Conservation (phyloP, 1,284 basidiomycete genomes). For the Cryptococcus hybrid region DNA sequence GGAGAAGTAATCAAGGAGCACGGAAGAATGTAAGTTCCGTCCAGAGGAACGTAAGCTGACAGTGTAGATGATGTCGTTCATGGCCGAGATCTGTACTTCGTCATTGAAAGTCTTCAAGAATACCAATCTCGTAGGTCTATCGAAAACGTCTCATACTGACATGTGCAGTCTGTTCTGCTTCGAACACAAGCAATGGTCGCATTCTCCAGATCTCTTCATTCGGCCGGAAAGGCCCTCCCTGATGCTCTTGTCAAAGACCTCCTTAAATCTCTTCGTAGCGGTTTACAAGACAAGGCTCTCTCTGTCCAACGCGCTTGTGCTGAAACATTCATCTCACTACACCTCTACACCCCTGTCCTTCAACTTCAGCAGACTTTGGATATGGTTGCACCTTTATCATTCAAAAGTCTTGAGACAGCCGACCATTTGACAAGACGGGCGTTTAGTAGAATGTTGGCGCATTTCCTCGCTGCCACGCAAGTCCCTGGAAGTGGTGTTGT, state of each 20-base stretch:
- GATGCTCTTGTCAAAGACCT: slow-evolving; percentile 79
- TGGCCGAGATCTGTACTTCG: slow-evolving; percentile 73
- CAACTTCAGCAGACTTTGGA: slow-evolving; percentile 34
- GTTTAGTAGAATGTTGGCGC: slow-evolving; percentile 75
- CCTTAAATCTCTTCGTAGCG: slow-evolving; percentile 73
- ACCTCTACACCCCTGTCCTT: slow-evolving; percentile 30
- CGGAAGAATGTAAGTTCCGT: slow-evolving; percentile 64
- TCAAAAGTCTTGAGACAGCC: slow-evolving; percentile 73
- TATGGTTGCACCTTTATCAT: slow-evolving; percentile 58
- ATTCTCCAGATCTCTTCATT: slow-evolving; percentile 70
- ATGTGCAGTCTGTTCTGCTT: slow-evolving; percentile 66
- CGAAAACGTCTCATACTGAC: background rate
- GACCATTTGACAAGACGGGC: slow-evolving; percentile 82
- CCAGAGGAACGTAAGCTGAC: background rate
- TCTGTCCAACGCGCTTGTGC: slow-evolving; percentile 82
- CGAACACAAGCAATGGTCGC: slow-evolving; percentile 77
- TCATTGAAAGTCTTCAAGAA: slow-evolving; percentile 64
- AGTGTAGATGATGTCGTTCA: slow-evolving; percentile 84
- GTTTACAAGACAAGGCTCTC: slow-evolving; percentile 77
- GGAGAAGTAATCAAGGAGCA: slow-evolving; percentile 83
- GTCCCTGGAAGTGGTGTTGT: slow-evolving; percentile 59
- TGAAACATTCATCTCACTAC: slow-evolving; percentile 51
- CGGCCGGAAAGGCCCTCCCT: slow-evolving; percentile 77
- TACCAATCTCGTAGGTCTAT: slow-evolving; percentile 62
- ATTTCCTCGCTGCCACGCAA: slow-evolving; percentile 82